Conservation (phyloP, 2,329 filamentous ascomycete genomes). For the Neurospora sp. region DNA sequence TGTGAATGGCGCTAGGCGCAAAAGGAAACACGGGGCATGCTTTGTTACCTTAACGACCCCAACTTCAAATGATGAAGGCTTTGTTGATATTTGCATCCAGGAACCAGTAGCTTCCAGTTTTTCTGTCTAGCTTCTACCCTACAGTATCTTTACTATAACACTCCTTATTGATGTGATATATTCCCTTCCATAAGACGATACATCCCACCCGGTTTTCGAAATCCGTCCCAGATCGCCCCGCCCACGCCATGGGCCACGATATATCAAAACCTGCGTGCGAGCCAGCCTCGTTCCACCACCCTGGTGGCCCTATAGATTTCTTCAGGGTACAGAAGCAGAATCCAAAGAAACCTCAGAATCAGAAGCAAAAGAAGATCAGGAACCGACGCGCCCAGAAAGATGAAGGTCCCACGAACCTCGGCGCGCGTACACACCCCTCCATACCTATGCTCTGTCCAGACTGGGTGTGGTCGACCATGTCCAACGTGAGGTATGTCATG, state of each 20-base stretch:
- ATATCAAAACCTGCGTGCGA: not conserved
- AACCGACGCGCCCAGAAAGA: not conserved
- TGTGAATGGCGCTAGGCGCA: not conserved
- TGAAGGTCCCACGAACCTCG: not conserved
- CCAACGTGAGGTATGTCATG: not conserved
- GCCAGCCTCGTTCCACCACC: not conserved
- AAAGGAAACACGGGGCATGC: not conserved
- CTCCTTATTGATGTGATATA: not conserved
- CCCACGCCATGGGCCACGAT: not conserved
- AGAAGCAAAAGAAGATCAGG: not conserved
- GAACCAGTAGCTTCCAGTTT: not conserved
- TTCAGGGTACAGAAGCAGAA: not conserved
- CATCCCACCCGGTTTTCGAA: not conserved
- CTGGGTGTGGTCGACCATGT: constrained; percentile 4
- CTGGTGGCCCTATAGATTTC: not conserved
- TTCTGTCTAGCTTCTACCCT: not conserved
- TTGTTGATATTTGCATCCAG: not conserved
- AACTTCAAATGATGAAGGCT: not conserved
- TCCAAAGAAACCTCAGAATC: not conserved
- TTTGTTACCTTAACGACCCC: not conserved
- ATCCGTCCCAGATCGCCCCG: not conserved
- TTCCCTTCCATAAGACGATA: not conserved
- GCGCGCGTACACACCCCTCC: not conserved
- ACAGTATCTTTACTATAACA: not conserved
- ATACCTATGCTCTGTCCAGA: constrained; percentile 1